A percentile compares a stretch with the other conserved stretches of the same genome.
Conservation (phyloP, 1,284 basidiomycete genomes). For the Cutaneotrichosporon sp. region DNA sequence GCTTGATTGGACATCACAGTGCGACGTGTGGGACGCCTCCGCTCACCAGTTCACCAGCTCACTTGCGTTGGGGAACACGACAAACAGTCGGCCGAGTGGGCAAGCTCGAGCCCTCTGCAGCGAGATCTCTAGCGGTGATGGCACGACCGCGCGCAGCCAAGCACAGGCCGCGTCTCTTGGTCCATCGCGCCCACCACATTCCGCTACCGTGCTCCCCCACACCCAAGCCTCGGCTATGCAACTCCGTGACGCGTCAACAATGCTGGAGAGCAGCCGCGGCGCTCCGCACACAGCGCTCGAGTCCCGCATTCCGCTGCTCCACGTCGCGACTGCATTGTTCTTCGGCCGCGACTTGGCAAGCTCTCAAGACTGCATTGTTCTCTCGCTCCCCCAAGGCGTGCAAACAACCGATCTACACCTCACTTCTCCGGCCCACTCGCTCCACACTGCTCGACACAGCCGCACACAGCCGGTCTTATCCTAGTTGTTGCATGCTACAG, state of each 20-base stretch:
- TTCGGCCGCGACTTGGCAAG: not conserved
- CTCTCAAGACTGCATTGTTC: not conserved
- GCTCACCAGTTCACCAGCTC: no score
- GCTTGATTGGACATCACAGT: no score
- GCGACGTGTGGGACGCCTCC: no score
- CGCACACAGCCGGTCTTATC: not conserved
- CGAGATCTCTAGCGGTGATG: not conserved
- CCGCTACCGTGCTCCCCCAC: no score
- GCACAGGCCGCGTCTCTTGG: not conserved
- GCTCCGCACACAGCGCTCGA: not conserved
- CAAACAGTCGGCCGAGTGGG: no score
- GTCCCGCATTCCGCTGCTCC: not conserved
- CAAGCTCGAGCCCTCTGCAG: not conserved
- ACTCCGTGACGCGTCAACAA: no score
- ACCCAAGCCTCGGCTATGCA: no score
- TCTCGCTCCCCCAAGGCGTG: not conserved
- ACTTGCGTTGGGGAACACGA: no score
- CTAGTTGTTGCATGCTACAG: slow-evolving; percentile 9
- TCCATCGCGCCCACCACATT: not conserved
- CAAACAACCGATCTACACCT: not conserved
- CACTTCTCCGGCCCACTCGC: not conserved
- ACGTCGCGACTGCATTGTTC: not conserved
- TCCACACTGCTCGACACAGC: not conserved
- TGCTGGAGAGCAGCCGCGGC: not conserved
- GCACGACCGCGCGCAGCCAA: not conserved